A percentile compares a stretch with the other conserved stretches of the same genome.
These are phyloP conservation scores for Notholithocarpus densiflorus DNA, from an alignment of 306 rosid species.

Conservation along the genomic window DNA sequence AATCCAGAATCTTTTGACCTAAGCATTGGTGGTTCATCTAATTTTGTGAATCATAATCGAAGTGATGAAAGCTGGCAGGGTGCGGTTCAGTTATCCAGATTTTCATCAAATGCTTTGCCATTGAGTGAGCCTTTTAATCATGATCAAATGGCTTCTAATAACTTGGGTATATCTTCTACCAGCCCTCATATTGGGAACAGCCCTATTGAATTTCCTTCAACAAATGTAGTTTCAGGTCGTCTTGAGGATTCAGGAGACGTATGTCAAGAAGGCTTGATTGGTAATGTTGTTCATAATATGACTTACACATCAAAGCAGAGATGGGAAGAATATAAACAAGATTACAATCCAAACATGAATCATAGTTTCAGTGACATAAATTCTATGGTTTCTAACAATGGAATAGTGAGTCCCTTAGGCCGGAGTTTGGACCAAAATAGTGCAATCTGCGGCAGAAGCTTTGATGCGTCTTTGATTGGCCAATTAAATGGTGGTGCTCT, in stretches of 20 bases:
- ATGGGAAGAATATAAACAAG: slow-evolving; percentile 49
- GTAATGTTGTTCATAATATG: slow-evolving; percentile 36
- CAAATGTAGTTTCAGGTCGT: slow-evolving; percentile 31
- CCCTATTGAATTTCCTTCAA: slow-evolving; percentile 46
- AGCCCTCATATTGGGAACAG: slow-evolving; percentile 30
- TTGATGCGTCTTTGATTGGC: slow-evolving; percentile 28
- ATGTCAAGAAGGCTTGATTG: slow-evolving; percentile 55
- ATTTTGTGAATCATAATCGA: slow-evolving; percentile 48
- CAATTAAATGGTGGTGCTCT: slow-evolving; percentile 33
- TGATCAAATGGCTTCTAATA: slow-evolving; percentile 36
- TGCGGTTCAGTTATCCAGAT: slow-evolving; percentile 44
- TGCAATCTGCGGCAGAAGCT: slow-evolving; percentile 25
- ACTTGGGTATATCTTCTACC: slow-evolving; percentile 38
- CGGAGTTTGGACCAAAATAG: slow-evolving; percentile 42
- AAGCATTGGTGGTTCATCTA: slow-evolving; percentile 42
- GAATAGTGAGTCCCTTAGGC: slow-evolving; percentile 18
- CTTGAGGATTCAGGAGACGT: slow-evolving; percentile 36
- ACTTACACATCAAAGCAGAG: slow-evolving; percentile 29
- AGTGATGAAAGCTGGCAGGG: slow-evolving; percentile 54
- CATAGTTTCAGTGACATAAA: slow-evolving; percentile 30
- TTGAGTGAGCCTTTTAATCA: slow-evolving; percentile 34
- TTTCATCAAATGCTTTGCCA: slow-evolving; percentile 48
- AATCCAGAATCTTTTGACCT: slow-evolving; percentile 39
- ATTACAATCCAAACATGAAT: slow-evolving; percentile 26
- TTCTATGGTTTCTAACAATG: slow-evolving; percentile 29